A percentile compares a stretch with the other conserved stretches of the same genome.
Conservation (phyloP, 2,329 filamentous ascomycete genomes). For the Sarocladium strictum region DNA sequence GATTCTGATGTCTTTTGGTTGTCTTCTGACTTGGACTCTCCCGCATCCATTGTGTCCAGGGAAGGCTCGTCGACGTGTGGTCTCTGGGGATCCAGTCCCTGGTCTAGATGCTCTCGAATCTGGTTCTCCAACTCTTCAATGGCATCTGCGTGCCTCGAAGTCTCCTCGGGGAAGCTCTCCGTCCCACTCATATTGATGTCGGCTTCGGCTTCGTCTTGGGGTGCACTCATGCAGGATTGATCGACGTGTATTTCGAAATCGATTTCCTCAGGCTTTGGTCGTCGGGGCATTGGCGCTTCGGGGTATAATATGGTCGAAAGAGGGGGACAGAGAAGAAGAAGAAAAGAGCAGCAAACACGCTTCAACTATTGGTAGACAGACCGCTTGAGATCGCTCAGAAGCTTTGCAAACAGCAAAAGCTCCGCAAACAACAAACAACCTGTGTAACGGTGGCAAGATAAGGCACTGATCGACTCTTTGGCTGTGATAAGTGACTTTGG, state of each 20-base stretch:
- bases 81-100: conserved; percentile 7
- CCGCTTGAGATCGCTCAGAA: neutral
- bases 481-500: neutral
- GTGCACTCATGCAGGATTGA: conserved; percentile 34
- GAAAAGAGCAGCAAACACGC: neutral
- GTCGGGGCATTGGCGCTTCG: conserved; percentile 19
- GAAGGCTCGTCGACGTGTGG: neutral
- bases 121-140: conserved; percentile 1
- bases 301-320: neutral
- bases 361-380: neutral
- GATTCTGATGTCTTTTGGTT: neutral
- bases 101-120: conserved; percentile 14
- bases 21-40: neutral
- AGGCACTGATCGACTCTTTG: neutral
- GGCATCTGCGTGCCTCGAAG: neutral
- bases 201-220: conserved; percentile 32
- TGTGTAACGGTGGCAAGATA: neutral
- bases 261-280: conserved; percentile 24
- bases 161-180: neutral
- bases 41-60: neutral
- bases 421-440: too few relatives aligned
- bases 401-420: neutral
- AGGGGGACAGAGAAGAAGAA: conserved; percentile 4
- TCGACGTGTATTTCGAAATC: conserved; percentile 46
- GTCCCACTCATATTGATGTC: neutral